phyloP scores from a whole-genome alignment of 1,139 yeast genomes.

The Suhomyces terraborum region DNA sequence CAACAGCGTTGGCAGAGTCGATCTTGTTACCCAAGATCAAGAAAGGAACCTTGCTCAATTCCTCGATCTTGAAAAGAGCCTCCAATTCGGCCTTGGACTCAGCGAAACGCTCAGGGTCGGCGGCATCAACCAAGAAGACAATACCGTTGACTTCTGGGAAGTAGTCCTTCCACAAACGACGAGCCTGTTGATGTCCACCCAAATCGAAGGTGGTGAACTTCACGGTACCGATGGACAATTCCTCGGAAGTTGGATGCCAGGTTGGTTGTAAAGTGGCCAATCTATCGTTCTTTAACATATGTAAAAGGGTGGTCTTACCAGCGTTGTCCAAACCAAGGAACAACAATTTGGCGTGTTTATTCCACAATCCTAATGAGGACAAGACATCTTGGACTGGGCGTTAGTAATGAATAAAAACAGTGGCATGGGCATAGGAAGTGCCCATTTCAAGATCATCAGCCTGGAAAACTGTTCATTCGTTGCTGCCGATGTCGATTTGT shows the following conservation, averaged over 20 bases:
- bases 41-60: constrained; percentile 85
- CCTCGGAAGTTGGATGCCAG: constrained; percentile 98
- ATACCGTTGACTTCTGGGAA: constrained; percentile 99
- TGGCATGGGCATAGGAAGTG: too few relatives aligned
- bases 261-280: constrained; percentile 98
- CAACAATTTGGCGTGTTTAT: constrained; percentile 94
- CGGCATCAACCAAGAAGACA: constrained; percentile 95
- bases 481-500: not conserved
- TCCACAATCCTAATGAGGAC: constrained; percentile 93
- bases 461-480: not conserved
- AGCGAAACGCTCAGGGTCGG: constrained; percentile 92
- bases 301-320: constrained; percentile 95
- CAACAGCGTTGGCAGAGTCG: constrained; percentile 90
- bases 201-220: constrained; percentile 96
- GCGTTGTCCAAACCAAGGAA: constrained; percentile 98
- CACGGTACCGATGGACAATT: constrained; percentile 92
- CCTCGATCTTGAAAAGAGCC: constrained; percentile 88
- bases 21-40: constrained; percentile 94
- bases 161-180: constrained; percentile 98
- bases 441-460: too few relatives aligned
- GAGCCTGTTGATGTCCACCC: constrained; percentile 98
- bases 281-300: constrained; percentile 96
- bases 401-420: too few relatives aligned
- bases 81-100: constrained; percentile 96
- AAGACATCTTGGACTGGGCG: constrained; percentile 80